phyloP scores from a whole-genome alignment of 495 filamentous ascomycete species.

The Parathielavia hyrcaniae region DNA sequence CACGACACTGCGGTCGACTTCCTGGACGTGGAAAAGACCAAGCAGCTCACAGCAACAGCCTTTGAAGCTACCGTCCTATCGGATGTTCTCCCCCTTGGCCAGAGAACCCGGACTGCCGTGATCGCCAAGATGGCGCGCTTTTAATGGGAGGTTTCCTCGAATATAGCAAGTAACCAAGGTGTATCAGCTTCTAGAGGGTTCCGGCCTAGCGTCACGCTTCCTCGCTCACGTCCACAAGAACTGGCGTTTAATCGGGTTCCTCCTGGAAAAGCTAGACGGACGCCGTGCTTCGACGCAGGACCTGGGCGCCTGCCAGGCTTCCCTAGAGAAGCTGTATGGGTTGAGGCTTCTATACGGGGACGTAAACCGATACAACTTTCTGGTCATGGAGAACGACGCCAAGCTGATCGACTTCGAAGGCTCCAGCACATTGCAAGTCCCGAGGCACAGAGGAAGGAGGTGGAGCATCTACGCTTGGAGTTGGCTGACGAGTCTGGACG shows the following conservation, averaged over 20 bases:
- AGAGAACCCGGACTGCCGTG: not conserved
- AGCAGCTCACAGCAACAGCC: conserved; percentile 2
- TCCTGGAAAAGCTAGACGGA: conserved; percentile 32
- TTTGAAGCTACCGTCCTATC: not conserved
- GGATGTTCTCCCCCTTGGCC: not conserved
- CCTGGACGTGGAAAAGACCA: conserved; percentile 3
- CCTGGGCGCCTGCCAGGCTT: conserved; percentile 13
- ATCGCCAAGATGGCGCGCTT: conserved; percentile 24
- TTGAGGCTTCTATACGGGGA: conserved; percentile 6
- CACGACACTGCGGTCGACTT: not conserved
- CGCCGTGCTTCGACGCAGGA: not conserved
- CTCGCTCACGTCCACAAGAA: conserved; percentile 34
- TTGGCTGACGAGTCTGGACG: conserved; percentile 16
- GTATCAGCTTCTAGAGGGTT: conserved; percentile 28
- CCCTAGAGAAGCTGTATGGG: conserved; percentile 15
- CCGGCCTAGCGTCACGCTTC: conserved; percentile 27
- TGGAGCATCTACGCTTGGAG: conserved; percentile 8
- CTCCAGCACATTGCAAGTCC: too few relatives aligned
- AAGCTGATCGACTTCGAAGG: too few relatives aligned
- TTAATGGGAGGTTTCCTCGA: conserved; percentile 19
- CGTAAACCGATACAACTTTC: too few relatives aligned
- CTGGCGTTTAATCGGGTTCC: conserved; percentile 34
- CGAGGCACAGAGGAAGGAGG: too few relatives aligned
- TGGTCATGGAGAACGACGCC: too few relatives aligned
- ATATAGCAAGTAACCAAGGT: conserved; percentile 25